Base-by-base conservation (phyloP, 2,329 filamentous ascomycete genomes). In the Fusarium neocosmosporiellum region DNA sequence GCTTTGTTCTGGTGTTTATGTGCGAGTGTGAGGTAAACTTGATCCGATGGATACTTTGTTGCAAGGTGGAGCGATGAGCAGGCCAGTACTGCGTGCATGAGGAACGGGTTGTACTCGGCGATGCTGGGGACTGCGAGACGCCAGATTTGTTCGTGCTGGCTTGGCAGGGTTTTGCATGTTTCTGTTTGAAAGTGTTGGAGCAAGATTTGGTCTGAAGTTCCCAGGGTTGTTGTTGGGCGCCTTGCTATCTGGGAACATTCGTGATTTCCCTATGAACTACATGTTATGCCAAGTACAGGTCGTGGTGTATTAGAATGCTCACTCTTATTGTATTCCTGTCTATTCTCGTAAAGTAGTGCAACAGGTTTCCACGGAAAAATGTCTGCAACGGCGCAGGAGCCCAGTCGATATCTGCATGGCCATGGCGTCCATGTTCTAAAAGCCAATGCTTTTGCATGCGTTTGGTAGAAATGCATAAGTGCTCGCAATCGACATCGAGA, bases 401-500 rank as follows among this genome's bases (percentile, higher is more conserved):
- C 68, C 68, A 73, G 24, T 73, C 70, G 11, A 53, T 4, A 20
- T 37, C 22, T 13, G n/a, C 27, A 24, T 24, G 16, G 2, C 65
- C 68, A n/a, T 61, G 60, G 1, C 60, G 37, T 5, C 43, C 33
- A 58, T 73, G 70, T 10, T 20, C 64, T 18, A 65, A 43, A 6
- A 57, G 59, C 70, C 70, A 73, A 41, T 73, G 70, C 24, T 50
- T 69, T 24, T 69, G 50, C 68, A 73, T 73, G 0, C 70, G 65
- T n/a, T 73, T 73, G n/a, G 31, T 67, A 14, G 68, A 70, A n/a
- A 63, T 54, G 27, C 70, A 73, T 24, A 69, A 34, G 55, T 71
- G 65, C 27, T 20, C 48, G 43, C 70, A 73, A 4, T 46, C 53
- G 0, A 24, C 31, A 14, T 34, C 55, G 2, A 61, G 41, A 29